Evolutionary conservation across 2,329 filamentous ascomycete genomes (phyloP).

Genomic region (Trichoderma gracile): DNA sequence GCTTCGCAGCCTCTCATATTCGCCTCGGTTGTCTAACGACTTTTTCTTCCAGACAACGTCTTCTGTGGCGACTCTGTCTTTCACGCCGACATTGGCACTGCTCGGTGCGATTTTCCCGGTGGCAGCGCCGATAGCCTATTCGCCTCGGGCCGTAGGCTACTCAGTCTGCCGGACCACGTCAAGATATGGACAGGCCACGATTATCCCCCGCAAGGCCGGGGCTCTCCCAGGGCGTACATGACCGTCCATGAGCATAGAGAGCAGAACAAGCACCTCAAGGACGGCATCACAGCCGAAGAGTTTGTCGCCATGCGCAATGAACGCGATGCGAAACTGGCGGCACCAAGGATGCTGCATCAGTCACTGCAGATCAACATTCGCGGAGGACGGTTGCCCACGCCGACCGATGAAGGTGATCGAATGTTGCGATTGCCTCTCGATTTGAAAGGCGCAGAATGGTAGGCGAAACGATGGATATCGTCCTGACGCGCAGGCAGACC

Average conservation of each 20-base stretch:
- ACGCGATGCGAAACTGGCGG: slow-evolving; percentile 46
- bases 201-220: slow-evolving; percentile 45
- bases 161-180: slow-evolving; percentile 45
- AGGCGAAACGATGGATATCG: background rate
- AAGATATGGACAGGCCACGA: slow-evolving; percentile 59
- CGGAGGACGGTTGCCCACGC: slow-evolving; percentile 46
- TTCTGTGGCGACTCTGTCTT: slow-evolving; percentile 58
- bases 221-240: slow-evolving; percentile 42
- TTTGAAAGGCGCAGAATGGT: slow-evolving; percentile 24
- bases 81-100: slow-evolving; percentile 53
- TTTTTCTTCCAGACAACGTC: slow-evolving; percentile 40
- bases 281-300: slow-evolving; percentile 44
- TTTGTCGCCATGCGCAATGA: slow-evolving; percentile 47
- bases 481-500: background rate
- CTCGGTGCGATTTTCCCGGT: slow-evolving; percentile 57
- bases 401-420: slow-evolving; percentile 35
- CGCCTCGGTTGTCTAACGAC: background rate
- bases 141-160: slow-evolving; percentile 45
- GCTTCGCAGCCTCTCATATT: rapidly evolving
- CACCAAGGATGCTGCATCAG: slow-evolving; percentile 51
- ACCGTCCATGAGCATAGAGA: slow-evolving; percentile 49
- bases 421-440: slow-evolving; percentile 43
- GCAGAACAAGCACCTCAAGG: slow-evolving; percentile 51
- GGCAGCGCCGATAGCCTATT: slow-evolving; percentile 49
- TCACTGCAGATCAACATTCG: slow-evolving; percentile 56